Percentiles rank a stretch among this genome's conserved stretches.
phyloP scores from a whole-genome alignment of 2,329 filamentous ascomycete species.

The Ceratocystis cubensis region DNA sequence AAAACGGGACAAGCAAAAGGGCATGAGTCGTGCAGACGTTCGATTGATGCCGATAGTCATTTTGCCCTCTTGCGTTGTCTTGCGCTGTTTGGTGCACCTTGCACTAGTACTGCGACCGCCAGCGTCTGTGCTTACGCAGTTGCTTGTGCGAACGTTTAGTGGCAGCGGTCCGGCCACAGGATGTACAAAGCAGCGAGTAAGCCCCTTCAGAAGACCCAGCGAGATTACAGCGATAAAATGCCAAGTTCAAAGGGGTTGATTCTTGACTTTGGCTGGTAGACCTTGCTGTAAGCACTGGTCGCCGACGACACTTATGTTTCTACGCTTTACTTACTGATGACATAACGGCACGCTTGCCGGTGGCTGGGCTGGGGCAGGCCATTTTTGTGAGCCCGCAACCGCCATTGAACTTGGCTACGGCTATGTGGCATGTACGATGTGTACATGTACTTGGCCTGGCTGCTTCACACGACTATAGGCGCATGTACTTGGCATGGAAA shows the following conservation, averaged over 20 bases:
- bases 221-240: background rate
- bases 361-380: background rate
- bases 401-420: background rate
- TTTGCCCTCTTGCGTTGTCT: background rate
- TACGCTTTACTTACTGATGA: background rate
- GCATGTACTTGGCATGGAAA: background rate
- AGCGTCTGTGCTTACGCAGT: background rate
- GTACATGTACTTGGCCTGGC: background rate
- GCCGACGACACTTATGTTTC: background rate
- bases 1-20: too few relatives aligned
- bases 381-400: background rate
- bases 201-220: background rate
- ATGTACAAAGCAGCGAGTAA: background rate
- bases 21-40: background rate
- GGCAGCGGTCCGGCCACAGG: slow-evolving; percentile 2
- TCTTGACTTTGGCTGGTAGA: background rate
- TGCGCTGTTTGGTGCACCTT: background rate
- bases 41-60: background rate
- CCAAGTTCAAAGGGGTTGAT: background rate
- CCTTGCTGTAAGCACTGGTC: background rate
- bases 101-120: background rate
- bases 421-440: background rate
- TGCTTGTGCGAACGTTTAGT: slow-evolving; percentile 3
- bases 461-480: background rate
- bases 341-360: background rate